Conservation (phyloP, 768 basidiomycete genomes). For the Phanerochaete sordida region DNA sequence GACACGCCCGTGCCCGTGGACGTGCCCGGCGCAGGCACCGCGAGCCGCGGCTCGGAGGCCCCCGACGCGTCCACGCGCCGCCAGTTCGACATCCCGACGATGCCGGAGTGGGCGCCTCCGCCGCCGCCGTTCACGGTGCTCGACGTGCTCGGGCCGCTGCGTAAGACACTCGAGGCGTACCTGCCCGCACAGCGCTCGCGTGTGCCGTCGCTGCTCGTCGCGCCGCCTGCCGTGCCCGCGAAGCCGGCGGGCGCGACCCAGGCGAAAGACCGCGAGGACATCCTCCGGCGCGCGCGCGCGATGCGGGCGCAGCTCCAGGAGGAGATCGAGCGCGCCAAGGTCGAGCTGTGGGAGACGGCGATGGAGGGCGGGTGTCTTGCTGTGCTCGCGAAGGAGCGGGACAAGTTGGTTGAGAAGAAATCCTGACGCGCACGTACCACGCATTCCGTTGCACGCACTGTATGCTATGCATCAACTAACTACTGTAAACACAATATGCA, state of each 20-base stretch:
- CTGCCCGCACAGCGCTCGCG: background rate
- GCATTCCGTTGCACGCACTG: too few relatives aligned
- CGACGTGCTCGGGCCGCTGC: background rate
- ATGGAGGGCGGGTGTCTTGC: constrained; percentile 39
- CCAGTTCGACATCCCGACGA: background rate
- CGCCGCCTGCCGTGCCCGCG: background rate
- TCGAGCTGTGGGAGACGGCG: constrained; percentile 70
- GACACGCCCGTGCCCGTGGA: background rate
- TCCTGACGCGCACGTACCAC: background rate
- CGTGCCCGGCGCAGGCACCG: background rate
- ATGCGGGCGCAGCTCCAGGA: constrained; percentile 46
- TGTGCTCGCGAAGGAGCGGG: constrained; percentile 10
- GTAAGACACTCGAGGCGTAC: background rate
- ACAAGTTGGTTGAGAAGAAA: constrained; percentile 1
- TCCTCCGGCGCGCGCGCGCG: constrained; percentile 51
- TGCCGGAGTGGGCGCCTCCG: background rate
- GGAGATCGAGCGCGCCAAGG: constrained; percentile 58
- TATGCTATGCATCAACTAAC: background rate
- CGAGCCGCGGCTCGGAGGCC: background rate
- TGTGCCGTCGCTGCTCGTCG: background rate
- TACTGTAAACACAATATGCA: background rate
- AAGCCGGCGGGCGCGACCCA: background rate
- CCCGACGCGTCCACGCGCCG: background rate
- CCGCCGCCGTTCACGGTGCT: background rate
- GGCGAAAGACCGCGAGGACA: constrained; percentile 34